A percentile compares a stretch with the other conserved stretches of the same genome.
These are phyloP conservation scores for Pyropia yezoensis DNA, from an alignment of 23 red algal species.

Conservation along the genomic window DNA sequence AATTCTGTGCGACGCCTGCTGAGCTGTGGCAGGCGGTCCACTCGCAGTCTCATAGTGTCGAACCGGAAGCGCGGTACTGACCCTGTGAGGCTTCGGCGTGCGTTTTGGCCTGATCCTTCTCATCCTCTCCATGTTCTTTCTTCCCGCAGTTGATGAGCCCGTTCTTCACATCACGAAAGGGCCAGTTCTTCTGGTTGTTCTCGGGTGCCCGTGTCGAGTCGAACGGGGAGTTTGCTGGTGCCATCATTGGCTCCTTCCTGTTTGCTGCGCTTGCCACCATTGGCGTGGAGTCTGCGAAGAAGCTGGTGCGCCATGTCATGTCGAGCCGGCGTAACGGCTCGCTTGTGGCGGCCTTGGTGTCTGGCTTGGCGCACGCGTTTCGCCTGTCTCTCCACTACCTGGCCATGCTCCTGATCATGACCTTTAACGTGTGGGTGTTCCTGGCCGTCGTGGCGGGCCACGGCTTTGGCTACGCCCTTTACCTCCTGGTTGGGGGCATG, in stretches of 20 bases:
- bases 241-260: constrained; percentile 16
- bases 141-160: constrained; percentile 17
- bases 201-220: constrained; percentile 37
- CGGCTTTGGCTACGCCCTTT: constrained; percentile 35
- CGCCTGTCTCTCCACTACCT: constrained; percentile 45
- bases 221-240: constrained; percentile 40
- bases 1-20: too few relatives aligned
- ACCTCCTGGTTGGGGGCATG: constrained; percentile 6
- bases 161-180: constrained; percentile 29
- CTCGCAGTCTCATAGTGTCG: too few relatives aligned
- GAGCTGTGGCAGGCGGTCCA: too few relatives aligned
- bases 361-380: constrained; percentile 4
- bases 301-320: constrained; percentile 5
- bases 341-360: constrained; percentile 1
- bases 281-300: neutral
- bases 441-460: constrained; percentile 57
- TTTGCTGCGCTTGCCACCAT: constrained; percentile 37
- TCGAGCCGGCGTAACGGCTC: neutral
- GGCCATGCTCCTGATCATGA: constrained; percentile 80
- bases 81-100: too few relatives aligned
- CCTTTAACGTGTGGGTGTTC: constrained; percentile 70
- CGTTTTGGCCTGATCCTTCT: too few relatives aligned
- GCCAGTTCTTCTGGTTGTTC: constrained; percentile 38
- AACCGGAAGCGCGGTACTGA: too few relatives aligned
- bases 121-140: too few relatives aligned